A percentile compares a stretch with the other conserved stretches of the same genome.
Evolutionary conservation across 2,329 filamentous ascomycete genomes (phyloP).

Genomic region (Fusarium sp.): DNA sequence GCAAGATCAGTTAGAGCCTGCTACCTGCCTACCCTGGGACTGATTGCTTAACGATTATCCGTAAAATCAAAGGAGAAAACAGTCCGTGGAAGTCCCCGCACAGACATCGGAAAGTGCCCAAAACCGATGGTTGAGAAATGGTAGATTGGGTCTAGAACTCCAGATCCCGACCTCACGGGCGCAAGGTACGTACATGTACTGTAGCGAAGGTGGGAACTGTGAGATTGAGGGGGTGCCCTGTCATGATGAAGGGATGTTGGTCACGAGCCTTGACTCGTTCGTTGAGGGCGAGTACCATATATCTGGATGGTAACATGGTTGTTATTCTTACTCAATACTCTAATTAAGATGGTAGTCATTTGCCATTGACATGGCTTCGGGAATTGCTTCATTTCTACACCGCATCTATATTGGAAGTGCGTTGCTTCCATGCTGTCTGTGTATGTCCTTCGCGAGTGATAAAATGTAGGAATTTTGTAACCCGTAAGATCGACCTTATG

Average conservation of each 20-base stretch:
- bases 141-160: slow-evolving; percentile 31
- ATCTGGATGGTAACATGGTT: too few relatives aligned
- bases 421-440: too few relatives aligned
- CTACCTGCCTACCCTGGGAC: not conserved
- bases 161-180: slow-evolving; percentile 31
- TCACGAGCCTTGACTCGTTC: too few relatives aligned
- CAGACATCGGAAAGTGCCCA: slow-evolving; percentile 33
- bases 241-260: not conserved
- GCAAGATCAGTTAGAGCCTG: too few relatives aligned
- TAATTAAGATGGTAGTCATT: too few relatives aligned
- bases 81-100: not conserved
- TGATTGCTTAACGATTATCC: not conserved
- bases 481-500: not conserved
- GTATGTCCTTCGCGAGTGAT: too few relatives aligned
- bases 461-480: not conserved
- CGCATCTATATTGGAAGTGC: too few relatives aligned
- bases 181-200: not conserved
- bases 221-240: slow-evolving; percentile 22
- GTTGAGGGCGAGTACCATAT: too few relatives aligned
- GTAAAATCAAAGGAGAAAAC: not conserved
- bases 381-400: too few relatives aligned
- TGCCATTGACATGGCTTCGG: too few relatives aligned
- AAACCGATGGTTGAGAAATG: slow-evolving; percentile 36
- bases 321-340: too few relatives aligned
- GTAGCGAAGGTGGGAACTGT: not conserved